These are phyloP conservation scores for Cladosporium sp. DNA, from an alignment of 2,329 filamentous ascomycete genomes.

Conservation along the genomic window DNA sequence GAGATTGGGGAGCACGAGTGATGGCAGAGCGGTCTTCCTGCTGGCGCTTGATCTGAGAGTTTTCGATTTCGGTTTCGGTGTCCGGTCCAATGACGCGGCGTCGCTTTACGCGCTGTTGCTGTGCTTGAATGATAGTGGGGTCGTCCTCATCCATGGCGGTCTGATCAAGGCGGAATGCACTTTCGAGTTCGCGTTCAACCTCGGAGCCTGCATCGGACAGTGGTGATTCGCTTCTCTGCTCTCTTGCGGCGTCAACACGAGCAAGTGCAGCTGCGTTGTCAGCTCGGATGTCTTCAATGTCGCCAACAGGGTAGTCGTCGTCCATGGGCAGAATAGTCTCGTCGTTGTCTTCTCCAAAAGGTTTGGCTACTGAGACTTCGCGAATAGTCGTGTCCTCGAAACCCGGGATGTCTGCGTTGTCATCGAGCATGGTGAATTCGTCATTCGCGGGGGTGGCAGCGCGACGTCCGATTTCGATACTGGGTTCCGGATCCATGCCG, in stretches of 20 bases:
- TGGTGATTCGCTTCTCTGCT: constrained; percentile 52
- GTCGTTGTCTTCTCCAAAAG: constrained; percentile 27
- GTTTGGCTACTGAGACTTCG: constrained; percentile 25
- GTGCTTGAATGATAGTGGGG: constrained; percentile 60
- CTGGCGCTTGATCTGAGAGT: constrained; percentile 78
- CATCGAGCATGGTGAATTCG: constrained; percentile 59
- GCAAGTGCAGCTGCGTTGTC: constrained; percentile 39
- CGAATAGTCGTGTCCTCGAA: constrained; percentile 38
- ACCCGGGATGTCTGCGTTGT: constrained; percentile 55
- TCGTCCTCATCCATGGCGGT: constrained; percentile 45
- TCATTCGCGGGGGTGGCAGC: constrained; percentile 63
- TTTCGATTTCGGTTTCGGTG: constrained; percentile 74
- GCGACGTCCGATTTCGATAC: constrained; percentile 88
- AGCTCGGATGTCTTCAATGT: constrained; percentile 43
- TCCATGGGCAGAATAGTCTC: constrained; percentile 28
- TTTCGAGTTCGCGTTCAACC: constrained; percentile 64
- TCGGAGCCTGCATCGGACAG: constrained; percentile 57
- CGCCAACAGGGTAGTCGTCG: constrained; percentile 48
- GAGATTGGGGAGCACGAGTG: constrained; percentile 75
- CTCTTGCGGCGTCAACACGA: constrained; percentile 46
- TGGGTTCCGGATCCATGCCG: constrained; percentile 54
- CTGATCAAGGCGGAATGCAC: constrained; percentile 52
- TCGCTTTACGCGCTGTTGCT: constrained; percentile 69
- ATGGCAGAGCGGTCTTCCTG: constrained; percentile 86
- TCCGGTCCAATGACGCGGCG: constrained; percentile 84